Percentiles rank a stretch among this genome's conserved stretches.
These are phyloP conservation scores for Rhodotorula sp. DNA, from an alignment of 1,284 basidiomycete genomes.

Conservation along the genomic window DNA sequence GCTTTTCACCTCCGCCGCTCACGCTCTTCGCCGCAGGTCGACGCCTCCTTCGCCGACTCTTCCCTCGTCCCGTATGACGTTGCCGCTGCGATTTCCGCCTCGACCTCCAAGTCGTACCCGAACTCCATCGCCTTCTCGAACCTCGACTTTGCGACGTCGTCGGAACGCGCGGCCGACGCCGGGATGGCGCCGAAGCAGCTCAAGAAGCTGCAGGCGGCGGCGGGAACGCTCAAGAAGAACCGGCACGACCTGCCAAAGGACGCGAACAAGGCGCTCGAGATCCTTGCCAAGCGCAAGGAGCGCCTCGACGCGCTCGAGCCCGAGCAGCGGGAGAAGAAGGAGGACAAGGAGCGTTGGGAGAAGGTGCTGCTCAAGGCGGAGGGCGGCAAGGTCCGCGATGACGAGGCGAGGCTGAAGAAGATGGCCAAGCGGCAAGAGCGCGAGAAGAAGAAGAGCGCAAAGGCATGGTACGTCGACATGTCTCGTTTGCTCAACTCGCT, in stretches of 20 bases:
- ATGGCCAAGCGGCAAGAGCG: constrained; percentile 87
- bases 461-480: constrained; percentile 67
- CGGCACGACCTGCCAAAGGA: constrained; percentile 69
- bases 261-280: constrained; percentile 76
- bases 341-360: constrained; percentile 79
- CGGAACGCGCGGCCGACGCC: constrained; percentile 17
- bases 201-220: constrained; percentile 40
- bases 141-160: constrained; percentile 55
- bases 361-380: constrained; percentile 81
- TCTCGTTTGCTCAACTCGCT: background rate
- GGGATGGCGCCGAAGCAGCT: constrained; percentile 29
- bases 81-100: constrained; percentile 52
- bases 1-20: too few species aligned
- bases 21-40: constrained; percentile 56
- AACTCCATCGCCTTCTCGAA: constrained; percentile 66
- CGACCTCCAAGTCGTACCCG: constrained; percentile 51
- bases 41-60: constrained; percentile 53
- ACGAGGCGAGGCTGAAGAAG: constrained; percentile 79
- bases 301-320: constrained; percentile 71
- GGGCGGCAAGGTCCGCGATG: constrained; percentile 83
- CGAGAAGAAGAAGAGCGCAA: constrained; percentile 76
- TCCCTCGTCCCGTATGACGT: constrained; percentile 15
- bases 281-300: constrained; percentile 71
- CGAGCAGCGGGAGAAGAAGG: constrained; percentile 72
- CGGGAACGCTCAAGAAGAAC: constrained; percentile 57